These are phyloP conservation scores for Danielozyma ontarioensis DNA, from an alignment of 805 yeast genomes.

Conservation along the genomic window DNA sequence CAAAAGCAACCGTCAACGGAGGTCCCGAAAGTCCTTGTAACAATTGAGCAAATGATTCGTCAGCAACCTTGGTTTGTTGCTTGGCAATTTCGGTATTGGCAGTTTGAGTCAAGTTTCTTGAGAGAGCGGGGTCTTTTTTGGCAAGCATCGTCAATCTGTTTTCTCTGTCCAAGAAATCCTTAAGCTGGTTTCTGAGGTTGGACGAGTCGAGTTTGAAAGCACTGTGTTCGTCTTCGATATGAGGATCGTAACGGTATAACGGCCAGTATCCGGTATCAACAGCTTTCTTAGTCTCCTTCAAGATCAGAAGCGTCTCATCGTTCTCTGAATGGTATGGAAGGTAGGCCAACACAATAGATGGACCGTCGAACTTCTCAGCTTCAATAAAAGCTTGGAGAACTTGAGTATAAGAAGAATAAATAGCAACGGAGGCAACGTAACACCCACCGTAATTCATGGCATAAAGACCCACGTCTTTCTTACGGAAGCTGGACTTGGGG, in stretches of 20 bases:
- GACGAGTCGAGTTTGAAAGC: conserved; percentile 86
- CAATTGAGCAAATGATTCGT: conserved; percentile 68
- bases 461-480: conserved; percentile 89
- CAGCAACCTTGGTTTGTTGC: conserved; percentile 62
- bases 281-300: conserved; percentile 82
- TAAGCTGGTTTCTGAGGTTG: conserved; percentile 67
- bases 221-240: conserved; percentile 39
- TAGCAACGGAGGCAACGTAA: conserved; percentile 91
- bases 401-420: conserved; percentile 91
- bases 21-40: conserved; percentile 90
- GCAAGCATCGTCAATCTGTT: conserved; percentile 79
- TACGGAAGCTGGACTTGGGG: conserved; percentile 45
- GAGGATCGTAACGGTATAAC: conserved; percentile 79
- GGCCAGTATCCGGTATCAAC: conserved; percentile 98
- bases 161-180: conserved; percentile 82
- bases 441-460: conserved; percentile 90
- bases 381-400: conserved; percentile 82
- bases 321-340: conserved; percentile 67
- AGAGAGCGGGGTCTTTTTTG: conserved; percentile 63
- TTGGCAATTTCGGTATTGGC: conserved; percentile 55
- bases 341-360: conserved; percentile 86
- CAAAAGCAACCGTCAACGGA: conserved; percentile 79
- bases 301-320: conserved; percentile 64
- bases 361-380: conserved; percentile 87
- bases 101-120: conserved; percentile 63